These are phyloP conservation scores for Saccharomycopsis babjevae DNA, from an alignment of 805 yeast species.

Conservation along the genomic window DNA sequence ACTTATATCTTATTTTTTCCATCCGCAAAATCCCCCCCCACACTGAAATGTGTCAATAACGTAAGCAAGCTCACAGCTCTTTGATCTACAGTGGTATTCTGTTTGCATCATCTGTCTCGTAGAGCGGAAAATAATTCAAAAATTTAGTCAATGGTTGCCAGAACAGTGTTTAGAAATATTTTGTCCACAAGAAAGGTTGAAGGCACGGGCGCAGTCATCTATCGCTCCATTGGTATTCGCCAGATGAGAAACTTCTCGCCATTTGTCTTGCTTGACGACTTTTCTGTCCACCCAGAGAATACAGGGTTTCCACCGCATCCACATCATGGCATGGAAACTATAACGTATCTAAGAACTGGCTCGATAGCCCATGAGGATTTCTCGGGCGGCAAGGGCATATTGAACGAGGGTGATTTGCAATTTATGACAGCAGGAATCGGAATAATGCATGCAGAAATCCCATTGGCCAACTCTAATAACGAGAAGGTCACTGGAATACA, in stretches of 20 bases:
- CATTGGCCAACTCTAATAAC: constrained; percentile 41
- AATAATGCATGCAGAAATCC: constrained; percentile 80
- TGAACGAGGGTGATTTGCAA: constrained; percentile 77
- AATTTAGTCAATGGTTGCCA: constrained; percentile 19
- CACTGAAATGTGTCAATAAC: too few relatives aligned
- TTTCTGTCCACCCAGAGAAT: constrained; percentile 47
- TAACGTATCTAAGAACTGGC: constrained; percentile 56
- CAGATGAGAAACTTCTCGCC: constrained; percentile 70
- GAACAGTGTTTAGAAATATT: constrained; percentile 42
- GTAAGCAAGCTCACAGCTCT: too few relatives aligned
- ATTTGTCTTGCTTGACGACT: constrained; percentile 74
- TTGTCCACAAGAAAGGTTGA: constrained; percentile 64
- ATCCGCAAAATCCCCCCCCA: too few relatives aligned
- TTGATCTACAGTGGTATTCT: too few relatives aligned
- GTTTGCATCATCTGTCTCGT: too few relatives aligned
- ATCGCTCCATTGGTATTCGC: constrained; percentile 68
- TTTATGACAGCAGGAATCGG: constrained; percentile 93
- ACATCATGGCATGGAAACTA: constrained; percentile 73
- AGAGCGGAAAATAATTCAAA: background rate
- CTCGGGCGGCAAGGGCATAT: constrained; percentile 68
- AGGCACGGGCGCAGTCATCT: constrained; percentile 81
- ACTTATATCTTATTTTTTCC: too few relatives aligned
- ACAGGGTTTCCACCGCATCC: constrained; percentile 81
- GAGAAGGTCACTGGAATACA: constrained; percentile 62
- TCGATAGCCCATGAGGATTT: constrained; percentile 76